Evolutionary conservation across 2,329 filamentous ascomycete genomes (phyloP).

Genomic region (Cryoendolithus antarcticus): DNA sequence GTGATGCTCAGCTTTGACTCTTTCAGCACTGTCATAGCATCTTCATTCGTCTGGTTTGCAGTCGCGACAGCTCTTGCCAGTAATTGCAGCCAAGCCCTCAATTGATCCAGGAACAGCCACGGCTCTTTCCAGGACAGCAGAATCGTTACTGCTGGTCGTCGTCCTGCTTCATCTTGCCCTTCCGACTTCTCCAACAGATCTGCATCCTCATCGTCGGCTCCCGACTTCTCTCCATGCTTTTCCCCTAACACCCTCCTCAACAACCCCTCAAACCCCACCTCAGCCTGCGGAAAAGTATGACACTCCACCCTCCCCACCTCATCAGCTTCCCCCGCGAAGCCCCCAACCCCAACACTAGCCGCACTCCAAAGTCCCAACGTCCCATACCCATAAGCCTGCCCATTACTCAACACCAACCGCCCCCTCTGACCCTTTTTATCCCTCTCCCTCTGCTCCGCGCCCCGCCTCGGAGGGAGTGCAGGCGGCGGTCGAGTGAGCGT

Average conservation of each 20-base stretch:
- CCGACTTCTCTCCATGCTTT: slow-evolving; percentile 6
- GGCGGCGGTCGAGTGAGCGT: slow-evolving; percentile 18
- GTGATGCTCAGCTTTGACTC: slow-evolving; percentile 82
- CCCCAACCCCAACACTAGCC: slow-evolving; percentile 14
- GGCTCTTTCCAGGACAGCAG: slow-evolving; percentile 93
- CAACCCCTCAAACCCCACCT: slow-evolving; percentile 17
- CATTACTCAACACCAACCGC: slow-evolving; percentile 18
- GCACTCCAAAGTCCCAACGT: slow-evolving; percentile 21
- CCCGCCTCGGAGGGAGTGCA: slow-evolving; percentile 12
- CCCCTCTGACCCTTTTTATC: slow-evolving; percentile 14
- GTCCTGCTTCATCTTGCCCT: slow-evolving; percentile 2
- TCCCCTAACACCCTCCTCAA: slow-evolving; percentile 15
- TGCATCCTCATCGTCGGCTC: slow-evolving; percentile 5
- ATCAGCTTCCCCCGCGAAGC: slow-evolving; percentile 19
- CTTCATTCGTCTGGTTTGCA: slow-evolving; percentile 46
- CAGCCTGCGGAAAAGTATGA: slow-evolving; percentile 21
- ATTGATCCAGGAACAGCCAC: slow-evolving; percentile 79
- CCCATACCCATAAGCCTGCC: slow-evolving; percentile 23
- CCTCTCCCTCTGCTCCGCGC: slow-evolving; percentile 9
- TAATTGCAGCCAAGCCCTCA: slow-evolving; percentile 80
- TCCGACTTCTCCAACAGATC: slow-evolving; percentile 7
- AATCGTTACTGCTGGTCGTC: slow-evolving; percentile 49
- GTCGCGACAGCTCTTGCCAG: slow-evolving; percentile 62
- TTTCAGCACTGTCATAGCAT: slow-evolving; percentile 73
- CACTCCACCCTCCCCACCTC: slow-evolving; percentile 20